Percentiles rank a stretch among this genome's conserved stretches.
Conservation (phyloP, 2,329 filamentous ascomycete genomes). For the Fusarium papillatum region DNA sequence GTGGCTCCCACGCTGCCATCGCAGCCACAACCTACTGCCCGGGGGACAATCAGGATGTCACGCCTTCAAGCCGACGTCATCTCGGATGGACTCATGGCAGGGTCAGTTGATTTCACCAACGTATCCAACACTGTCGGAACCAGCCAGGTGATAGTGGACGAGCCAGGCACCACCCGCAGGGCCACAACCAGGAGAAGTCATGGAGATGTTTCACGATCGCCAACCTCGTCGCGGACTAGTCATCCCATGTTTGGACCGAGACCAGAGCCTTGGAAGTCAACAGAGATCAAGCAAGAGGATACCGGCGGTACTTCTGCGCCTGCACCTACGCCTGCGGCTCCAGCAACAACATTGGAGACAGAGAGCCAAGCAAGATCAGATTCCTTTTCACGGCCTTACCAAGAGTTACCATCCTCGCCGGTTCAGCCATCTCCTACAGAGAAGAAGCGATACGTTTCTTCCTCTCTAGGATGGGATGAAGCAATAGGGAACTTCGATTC, state of each 20-base stretch:
- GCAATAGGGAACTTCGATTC: neutral
- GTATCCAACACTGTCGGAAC: neutral
- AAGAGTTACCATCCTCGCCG: neutral
- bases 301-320: neutral
- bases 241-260: neutral
- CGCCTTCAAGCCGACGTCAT: neutral
- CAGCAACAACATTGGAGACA: neutral
- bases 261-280: neutral
- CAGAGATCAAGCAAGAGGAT: neutral
- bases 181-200: neutral
- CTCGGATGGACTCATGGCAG: neutral
- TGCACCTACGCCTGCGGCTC: neutral
- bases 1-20: neutral
- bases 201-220: neutral
- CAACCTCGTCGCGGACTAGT: neutral
- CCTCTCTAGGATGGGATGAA: neutral
- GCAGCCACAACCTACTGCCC: neutral
- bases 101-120: neutral
- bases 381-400: neutral
- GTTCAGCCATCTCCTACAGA: neutral
- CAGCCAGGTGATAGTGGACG: neutral
- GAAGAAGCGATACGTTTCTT: neutral
- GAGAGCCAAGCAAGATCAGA: neutral
- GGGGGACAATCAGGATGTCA: neutral
- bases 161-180: neutral